phyloP scores from a whole-genome alignment of 2,329 filamentous ascomycete genomes.

The Fusarium musae region DNA sequence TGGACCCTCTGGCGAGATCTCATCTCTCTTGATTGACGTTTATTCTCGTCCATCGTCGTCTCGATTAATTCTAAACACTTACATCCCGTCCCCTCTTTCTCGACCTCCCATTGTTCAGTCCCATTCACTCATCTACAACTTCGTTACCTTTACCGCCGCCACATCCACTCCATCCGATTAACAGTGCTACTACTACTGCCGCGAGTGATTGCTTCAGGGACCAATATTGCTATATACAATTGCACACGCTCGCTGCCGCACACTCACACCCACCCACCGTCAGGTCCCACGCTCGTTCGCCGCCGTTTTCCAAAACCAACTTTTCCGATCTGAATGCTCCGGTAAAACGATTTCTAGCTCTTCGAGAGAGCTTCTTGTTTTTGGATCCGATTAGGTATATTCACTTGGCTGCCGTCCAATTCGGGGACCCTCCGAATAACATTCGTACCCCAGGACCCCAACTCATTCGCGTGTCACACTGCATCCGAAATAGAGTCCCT shows the following conservation, averaged over 20 bases:
- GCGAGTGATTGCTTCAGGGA: conserved; percentile 2
- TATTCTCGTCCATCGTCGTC: conserved; percentile 34
- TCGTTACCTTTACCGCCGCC: conserved; percentile 18
- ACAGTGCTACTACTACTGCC: conserved; percentile 1
- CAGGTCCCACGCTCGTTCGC: conserved; percentile 22
- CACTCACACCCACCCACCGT: conserved; percentile 8
- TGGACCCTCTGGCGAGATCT: conserved; percentile 40
- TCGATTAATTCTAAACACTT: conserved; percentile 35
- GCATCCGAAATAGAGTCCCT: conserved; percentile 32
- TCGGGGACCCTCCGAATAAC: conserved; percentile 35
- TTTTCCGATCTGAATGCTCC: conserved; percentile 50
- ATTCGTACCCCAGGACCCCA: conserved; percentile 27
- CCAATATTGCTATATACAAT: conserved; percentile 18
- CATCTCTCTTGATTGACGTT: conserved; percentile 39
- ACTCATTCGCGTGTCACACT: conserved; percentile 33
- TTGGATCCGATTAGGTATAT: conserved; percentile 43
- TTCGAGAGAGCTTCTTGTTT: conserved; percentile 49
- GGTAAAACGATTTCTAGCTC: conserved; percentile 49
- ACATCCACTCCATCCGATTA: conserved; percentile 8
- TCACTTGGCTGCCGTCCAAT: conserved; percentile 31
- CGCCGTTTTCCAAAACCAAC: conserved; percentile 18
- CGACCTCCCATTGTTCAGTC: conserved; percentile 21
- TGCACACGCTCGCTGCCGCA: conserved; percentile 21
- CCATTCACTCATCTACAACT: conserved; percentile 11
- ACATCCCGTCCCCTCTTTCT: conserved; percentile 36